Base-by-base conservation (phyloP, 2,329 filamentous ascomycete genomes). In the Mollisiaceae sp. region DNA sequence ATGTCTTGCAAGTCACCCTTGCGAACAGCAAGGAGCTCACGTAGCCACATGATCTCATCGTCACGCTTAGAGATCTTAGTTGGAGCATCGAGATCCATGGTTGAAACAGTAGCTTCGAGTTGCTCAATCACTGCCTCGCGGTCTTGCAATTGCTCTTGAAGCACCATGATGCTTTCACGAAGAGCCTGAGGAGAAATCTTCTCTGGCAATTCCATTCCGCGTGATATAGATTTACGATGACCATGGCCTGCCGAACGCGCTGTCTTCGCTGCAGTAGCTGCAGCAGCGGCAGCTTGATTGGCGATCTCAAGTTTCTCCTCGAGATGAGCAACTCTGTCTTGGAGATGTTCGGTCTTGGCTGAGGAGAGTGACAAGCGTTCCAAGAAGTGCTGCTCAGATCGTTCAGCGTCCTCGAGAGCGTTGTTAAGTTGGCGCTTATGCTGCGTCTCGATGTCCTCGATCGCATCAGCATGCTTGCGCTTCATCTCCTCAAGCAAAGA, bases 81-180 rank as follows among this genome's bases (percentile, higher is more conserved):
- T 1, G 91, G 86, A 0, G 92, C 90, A 47, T 97, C 91, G 9
- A 89, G 89, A 72, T 97, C 93, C 2, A 90, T 79, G 66, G 86
- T 85, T 20, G 86, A 80, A 8, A 93, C 82, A 60, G 89, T 84
- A 60, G 89, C 85, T 78, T 97, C 92, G 14, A 98, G 89, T 68
- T 90, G 87, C 76, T 99, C 95, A 71, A 98, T 97, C 45, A 88
- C 89, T 66, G 90, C 86, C 80, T 99, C 95, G 61, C 95, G 93
- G 72, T 95, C 93, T 77, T 98, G 95, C 8, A 99, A 85, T 78
- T 99, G 95, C 78, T 98, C 94, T 79, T 99, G 95, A 32, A 99
- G 83, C 20, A 97, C 95, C 79, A 97, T 89, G 75, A 99, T 97
- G 0, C 94, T 97, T 79, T 99, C 95, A 36, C 95, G 91, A 38